These are phyloP conservation scores for Cyclotella sp. DNA, from an alignment of 108 stramenopile genomes.

Conservation along the genomic window DNA sequence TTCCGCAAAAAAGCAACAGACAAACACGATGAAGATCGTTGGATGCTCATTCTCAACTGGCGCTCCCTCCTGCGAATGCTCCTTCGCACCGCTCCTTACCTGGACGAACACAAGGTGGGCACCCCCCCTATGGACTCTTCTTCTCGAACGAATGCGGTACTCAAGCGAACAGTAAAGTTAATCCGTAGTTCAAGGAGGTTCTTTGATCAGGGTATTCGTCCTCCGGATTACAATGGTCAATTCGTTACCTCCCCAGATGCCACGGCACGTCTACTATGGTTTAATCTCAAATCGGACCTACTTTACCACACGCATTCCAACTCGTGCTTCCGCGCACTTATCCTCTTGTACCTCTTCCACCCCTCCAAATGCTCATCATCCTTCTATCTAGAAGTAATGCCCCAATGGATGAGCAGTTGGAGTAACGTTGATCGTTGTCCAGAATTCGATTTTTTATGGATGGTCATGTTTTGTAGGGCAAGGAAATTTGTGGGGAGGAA, in stretches of 20 bases:
- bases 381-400: conserved; percentile 75
- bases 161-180: conserved; percentile 75
- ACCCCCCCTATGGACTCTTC: conserved; percentile 60
- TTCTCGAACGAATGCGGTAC: conserved; percentile 61
- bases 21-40: conserved; percentile 34
- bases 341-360: conserved; percentile 84
- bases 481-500: conserved; percentile 70
- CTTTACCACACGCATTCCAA: conserved; percentile 85
- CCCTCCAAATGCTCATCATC: conserved; percentile 71
- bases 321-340: conserved; percentile 80
- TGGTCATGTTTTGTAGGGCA: conserved; percentile 82
- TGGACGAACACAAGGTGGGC: conserved; percentile 79
- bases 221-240: conserved; percentile 38
- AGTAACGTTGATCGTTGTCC: conserved; percentile 87
- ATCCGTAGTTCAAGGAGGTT: conserved; percentile 82
- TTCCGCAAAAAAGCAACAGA: conserved; percentile 41
- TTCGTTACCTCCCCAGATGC: conserved; percentile 32
- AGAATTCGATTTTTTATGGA: conserved; percentile 87
- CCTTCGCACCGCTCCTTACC: conserved; percentile 81
- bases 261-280: conserved; percentile 76
- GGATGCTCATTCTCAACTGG: conserved; percentile 74
- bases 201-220: conserved; percentile 79
- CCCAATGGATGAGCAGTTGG: conserved; percentile 81
- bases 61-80: conserved; percentile 74
- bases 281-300: conserved; percentile 68